Evolutionary conservation across 352 stramenopile genomes (phyloP), one percentile per base, ranked within the genome.

Genomic region (Globisporangium cylindrosporum): DNA sequence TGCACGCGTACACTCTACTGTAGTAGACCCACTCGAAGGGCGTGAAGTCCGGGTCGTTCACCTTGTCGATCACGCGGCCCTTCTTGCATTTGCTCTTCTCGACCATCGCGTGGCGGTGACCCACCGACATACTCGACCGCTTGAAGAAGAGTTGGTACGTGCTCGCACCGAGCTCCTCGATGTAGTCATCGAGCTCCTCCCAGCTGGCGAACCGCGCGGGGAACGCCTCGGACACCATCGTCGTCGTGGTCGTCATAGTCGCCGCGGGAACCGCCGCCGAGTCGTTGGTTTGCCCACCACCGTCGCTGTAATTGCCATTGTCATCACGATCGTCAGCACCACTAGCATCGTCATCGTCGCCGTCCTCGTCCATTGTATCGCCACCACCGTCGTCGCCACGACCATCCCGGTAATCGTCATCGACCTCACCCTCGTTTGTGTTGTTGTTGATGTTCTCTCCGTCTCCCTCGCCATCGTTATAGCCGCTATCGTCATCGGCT

Each of bases 61-160:
- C 49, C 49, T 56, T 56, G 49, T 56, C 49, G 49, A 56, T 56
- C 22, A 9, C 2, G n/a, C 27, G 25, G n/a, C 49, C 49, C 12
- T 56, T 56, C 49, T 56, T 56, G 29, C 32, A 29, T 14, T 43
- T 38, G 56, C 59, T 53, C 20, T 43, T 32, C 15, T 38, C 59
- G 14, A 64, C 43, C 18, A 22, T 32, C 24, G 22, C 43, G 38
- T 55, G 36, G 6, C 59, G 59, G 14, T 55, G 36, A 15, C 15
- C 15, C 38, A 64, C 59, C 18, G 59, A 64, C 59, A 43, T 10
- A 12, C 38, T 64, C 24, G 59, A 64, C 36, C 59, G 59, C 59
- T 36, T 32, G 24, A 41, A 24, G 59, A 56, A 64, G 38, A 64
- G 32, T 38, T 64, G 59, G 32, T 46, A 61, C 18, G 56, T 61